Evolutionary conservation across 1,139 yeast genomes (phyloP), one percentile per base, ranked within the genome.

Genomic region (Debaryomyces robertsiae): DNA sequence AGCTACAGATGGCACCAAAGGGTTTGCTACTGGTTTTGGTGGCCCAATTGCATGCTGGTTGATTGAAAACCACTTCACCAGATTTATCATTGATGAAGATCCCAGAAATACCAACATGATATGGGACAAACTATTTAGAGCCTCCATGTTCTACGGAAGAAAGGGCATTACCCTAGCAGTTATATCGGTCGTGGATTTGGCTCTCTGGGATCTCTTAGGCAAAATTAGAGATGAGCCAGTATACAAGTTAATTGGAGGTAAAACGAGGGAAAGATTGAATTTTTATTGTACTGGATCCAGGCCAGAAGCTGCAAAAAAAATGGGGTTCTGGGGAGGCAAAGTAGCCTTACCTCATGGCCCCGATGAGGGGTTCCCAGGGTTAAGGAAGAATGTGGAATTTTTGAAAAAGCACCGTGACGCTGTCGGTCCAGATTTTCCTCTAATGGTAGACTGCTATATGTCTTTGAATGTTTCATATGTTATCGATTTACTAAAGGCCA

Each of bases 381-480:
- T 73, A 36, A 55, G 57, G 43, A 71, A 70, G 55, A 73, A 73
- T 43, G 72, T 73, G 41, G 74, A 67, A 44, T 73, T 72, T 50
- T 58, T 73, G 38, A 57, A 56, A 19, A 61, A 67, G 38, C 77
- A 73, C 50, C 61, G 78, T 38, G 60, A 69, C 37, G 44, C 64
- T 1, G 73, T 73, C 28, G 78, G 78, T 19, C 75, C 75, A 6
- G 78, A 72, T 46, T 73, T 70, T 62, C 78, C 78, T 39, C 52
- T 73, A 39, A 70, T 73, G 75, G 77, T 73, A 29, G 78, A 73
- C 50, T 73, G 78, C 53, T 73, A 73, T 62, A 73, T 73, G 78
- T 65, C 76, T 5, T 55, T 73, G 45, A 73, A 67, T 41, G 78
- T 73, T 13, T 61, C 72, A 15, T 73, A 73, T 45, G 65, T 69